These are phyloP conservation scores for Prunus dulcis DNA, from an alignment of 306 rosid species.

Conservation along the genomic window DNA sequence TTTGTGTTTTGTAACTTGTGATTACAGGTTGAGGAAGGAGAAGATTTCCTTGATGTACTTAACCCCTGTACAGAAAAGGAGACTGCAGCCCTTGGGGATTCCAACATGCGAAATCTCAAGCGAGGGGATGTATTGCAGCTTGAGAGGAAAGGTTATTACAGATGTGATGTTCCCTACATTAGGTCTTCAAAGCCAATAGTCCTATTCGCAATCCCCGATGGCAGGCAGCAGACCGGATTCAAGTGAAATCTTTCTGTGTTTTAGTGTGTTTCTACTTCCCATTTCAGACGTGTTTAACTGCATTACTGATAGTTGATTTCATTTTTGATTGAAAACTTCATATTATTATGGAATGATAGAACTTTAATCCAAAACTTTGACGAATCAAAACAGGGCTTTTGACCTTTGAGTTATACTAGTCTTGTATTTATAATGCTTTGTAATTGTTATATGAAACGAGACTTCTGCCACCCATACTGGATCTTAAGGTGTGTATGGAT, in stretches of 20 bases:
- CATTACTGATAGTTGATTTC: background rate
- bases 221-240: constrained; percentile 60
- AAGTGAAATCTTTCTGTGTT: constrained; percentile 30
- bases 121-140: constrained; percentile 79
- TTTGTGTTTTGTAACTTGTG: constrained; percentile 9
- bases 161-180: constrained; percentile 75
- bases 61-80: constrained; percentile 82
- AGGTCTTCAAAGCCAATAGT: constrained; percentile 68
- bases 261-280: background rate
- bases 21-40: constrained; percentile 90
- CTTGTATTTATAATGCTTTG: no score
- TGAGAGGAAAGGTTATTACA: constrained; percentile 93
- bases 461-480: no score
- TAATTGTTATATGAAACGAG: no score
- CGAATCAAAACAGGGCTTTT: no score
- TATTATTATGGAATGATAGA: background rate
- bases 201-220: constrained; percentile 79
- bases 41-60: constrained; percentile 67
- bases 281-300: background rate
- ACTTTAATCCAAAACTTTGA: no score
- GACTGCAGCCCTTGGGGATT: constrained; percentile 70
- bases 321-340: background rate
- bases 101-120: constrained; percentile 75
- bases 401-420: no score
- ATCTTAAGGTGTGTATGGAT: background rate